Base-by-base conservation (phyloP, 331 rosid species). In the Malus hybrid region DNA sequence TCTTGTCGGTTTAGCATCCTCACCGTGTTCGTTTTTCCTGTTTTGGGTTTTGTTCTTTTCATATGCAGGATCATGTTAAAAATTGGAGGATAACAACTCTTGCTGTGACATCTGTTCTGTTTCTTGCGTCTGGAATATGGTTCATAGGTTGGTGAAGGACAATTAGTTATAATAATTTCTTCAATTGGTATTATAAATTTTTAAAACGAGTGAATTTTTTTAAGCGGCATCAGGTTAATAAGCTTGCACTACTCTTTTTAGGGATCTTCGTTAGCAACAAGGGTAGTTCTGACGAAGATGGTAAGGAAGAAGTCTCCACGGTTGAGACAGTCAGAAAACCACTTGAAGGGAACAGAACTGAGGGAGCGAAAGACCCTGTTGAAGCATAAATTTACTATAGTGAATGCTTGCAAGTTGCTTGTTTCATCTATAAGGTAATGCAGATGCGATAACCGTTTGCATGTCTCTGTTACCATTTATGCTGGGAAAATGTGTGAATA, bases 41-140 rank as follows among this genome's bases (percentile, higher is more conserved):
- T 71, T 75, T 80, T 24, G 65, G 59, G 32, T 74, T 22, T 31
- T 74, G 24, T 65, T 63, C 11, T 61, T 65, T 70, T 79, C 44
- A 73, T 81, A 65, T 65, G 60, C 88, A 92, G 97, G 93, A 90
- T 84, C 76, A 80, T 73, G 70, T 90, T 73, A 71, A 88, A 59
- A 89, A 88, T 67, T 92, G 96, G 97, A 90, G 92, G 84, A 81
- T 73, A 76, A 85, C 97, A 39, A 29, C 97, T 55, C 83, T 92
- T 36, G 83, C 81, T 75, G 75, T 92, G 68, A 92, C 97, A 31
- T 78, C 97, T 52, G 7, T 92, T 71, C 84, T 87, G 82, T 92
- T 92, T 81, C 73, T 90, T 75, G 97, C 97, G 42, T 88, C 96
- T 64, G 86, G 66, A 61, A 75, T 88, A 74, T 92, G 97, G 97